These are phyloP conservation scores for Cucurbita maxima DNA, from an alignment of 306 rosid species.

Conservation along the genomic window DNA sequence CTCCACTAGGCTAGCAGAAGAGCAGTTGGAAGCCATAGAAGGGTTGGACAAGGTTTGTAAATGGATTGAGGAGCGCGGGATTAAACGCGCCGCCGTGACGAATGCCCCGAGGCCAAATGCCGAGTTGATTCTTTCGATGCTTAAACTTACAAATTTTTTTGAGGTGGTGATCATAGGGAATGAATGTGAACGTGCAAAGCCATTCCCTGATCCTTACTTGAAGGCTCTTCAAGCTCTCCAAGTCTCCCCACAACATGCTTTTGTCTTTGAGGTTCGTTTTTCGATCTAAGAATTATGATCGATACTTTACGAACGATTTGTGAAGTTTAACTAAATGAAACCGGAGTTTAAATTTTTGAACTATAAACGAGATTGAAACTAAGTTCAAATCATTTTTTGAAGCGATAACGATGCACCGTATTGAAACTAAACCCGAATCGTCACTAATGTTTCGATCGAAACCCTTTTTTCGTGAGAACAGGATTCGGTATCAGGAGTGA, in stretches of 20 bases:
- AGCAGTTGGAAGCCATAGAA: slow-evolving; percentile 17
- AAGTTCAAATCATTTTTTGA: too few relatives aligned
- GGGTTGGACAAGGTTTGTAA: slow-evolving; percentile 17
- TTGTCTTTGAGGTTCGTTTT: slow-evolving; percentile 22
- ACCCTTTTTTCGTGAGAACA: neutral
- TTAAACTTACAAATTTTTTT: slow-evolving; percentile 24
- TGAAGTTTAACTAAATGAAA: too few relatives aligned
- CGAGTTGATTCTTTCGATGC: slow-evolving; percentile 18
- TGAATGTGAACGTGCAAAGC: slow-evolving; percentile 29
- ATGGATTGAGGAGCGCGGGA: slow-evolving; percentile 25
- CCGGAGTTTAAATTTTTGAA: too few relatives aligned
- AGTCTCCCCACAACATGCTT: slow-evolving; percentile 14
- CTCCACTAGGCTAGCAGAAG: slow-evolving; percentile 20
- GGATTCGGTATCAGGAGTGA: slow-evolving; percentile 28
- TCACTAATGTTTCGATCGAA: too few relatives aligned
- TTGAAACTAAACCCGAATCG: too few relatives aligned
- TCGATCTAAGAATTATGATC: too few relatives aligned
- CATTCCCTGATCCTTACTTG: slow-evolving; percentile 35
- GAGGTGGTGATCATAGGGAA: slow-evolving; percentile 17
- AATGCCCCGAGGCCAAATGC: slow-evolving; percentile 26
- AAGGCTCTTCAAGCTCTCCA: slow-evolving; percentile 25
- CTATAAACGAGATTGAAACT: too few relatives aligned
- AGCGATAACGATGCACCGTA: too few relatives aligned
- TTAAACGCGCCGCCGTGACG: slow-evolving; percentile 31
- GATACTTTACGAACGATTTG: too few relatives aligned